Conservation (phyloP, 2,329 filamentous ascomycete species). For the Fusarium setosum region DNA sequence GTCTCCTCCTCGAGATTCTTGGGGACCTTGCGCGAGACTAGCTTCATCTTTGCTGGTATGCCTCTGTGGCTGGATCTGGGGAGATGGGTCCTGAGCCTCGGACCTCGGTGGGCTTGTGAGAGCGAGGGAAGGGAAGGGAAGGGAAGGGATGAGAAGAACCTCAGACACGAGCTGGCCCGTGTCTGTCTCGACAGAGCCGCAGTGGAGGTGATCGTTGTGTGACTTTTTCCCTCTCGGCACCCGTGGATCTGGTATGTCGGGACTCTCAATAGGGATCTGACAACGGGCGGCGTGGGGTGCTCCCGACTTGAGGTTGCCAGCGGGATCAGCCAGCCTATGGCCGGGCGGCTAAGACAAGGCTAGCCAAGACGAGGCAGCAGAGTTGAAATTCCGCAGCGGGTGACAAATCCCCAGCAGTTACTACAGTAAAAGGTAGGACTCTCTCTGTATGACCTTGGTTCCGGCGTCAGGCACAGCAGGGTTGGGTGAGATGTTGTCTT, state of each 20-base stretch:
- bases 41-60: slow-evolving; percentile 50
- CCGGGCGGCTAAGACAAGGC: background rate
- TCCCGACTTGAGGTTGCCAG: background rate
- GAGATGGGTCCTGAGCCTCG: slow-evolving; percentile 17
- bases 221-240: background rate
- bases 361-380: background rate
- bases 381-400: background rate
- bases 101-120: slow-evolving; percentile 23
- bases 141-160: background rate
- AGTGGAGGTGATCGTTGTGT: background rate
- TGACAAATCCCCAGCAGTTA: slow-evolving; percentile 9
- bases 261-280: slow-evolving; percentile 8
- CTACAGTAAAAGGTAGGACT: no score
- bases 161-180: slow-evolving; percentile 27
- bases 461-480: background rate
- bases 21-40: slow-evolving; percentile 51
- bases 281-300: slow-evolving; percentile 7
- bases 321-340: background rate
- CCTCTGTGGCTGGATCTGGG: slow-evolving; percentile 24
- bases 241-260: background rate
- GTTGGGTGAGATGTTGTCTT: background rate
- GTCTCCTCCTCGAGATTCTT: slow-evolving; percentile 54
- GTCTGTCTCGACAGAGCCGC: slow-evolving; percentile 20
- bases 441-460: background rate
- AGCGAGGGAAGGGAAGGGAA: slow-evolving; percentile 5